phyloP scores from a whole-genome alignment of 495 filamentous ascomycete species.

The Daldinia vernicosa region DNA sequence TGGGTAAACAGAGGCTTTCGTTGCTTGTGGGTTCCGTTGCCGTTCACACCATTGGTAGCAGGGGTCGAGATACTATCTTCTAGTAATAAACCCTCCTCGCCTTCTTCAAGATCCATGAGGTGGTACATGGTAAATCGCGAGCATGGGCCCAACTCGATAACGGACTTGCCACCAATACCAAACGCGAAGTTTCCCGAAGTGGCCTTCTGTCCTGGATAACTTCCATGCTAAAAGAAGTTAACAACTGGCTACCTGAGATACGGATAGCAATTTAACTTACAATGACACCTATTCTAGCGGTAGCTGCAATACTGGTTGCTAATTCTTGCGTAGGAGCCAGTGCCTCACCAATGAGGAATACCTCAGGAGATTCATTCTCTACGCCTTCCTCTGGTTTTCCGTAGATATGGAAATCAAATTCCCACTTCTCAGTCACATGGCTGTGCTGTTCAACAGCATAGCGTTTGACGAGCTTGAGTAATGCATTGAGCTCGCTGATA shows the following conservation, averaged over 20 bases:
- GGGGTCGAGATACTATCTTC: background rate
- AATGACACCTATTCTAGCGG: constrained; percentile 46
- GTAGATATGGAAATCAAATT: constrained; percentile 55
- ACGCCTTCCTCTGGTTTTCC: constrained; percentile 47
- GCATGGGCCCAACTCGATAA: constrained; percentile 51
- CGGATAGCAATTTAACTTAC: constrained; percentile 23
- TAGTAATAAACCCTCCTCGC: constrained; percentile 41
- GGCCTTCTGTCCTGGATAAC: constrained; percentile 56
- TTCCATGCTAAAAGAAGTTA: constrained; percentile 51
- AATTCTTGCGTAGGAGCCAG: constrained; percentile 53
- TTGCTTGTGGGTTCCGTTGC: constrained; percentile 20
- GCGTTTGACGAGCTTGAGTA: constrained; percentile 43
- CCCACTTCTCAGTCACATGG: constrained; percentile 38
- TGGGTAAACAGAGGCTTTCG: constrained; percentile 28
- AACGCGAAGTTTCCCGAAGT: constrained; percentile 59
- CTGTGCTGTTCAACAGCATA: constrained; percentile 44
- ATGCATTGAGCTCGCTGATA: constrained; percentile 50
- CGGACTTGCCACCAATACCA: constrained; percentile 48
- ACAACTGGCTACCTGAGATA: background rate
- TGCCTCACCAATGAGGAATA: constrained; percentile 56
- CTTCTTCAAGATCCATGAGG: constrained; percentile 51
- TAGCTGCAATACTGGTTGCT: constrained; percentile 50
- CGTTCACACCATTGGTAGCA: constrained; percentile 8
- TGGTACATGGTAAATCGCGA: constrained; percentile 60
- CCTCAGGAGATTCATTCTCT: constrained; percentile 38